Percentiles rank a stretch among this genome's conserved stretches.
Conservation (phyloP, 2,329 filamentous ascomycete genomes). For the Dactylella cylindrospora region DNA sequence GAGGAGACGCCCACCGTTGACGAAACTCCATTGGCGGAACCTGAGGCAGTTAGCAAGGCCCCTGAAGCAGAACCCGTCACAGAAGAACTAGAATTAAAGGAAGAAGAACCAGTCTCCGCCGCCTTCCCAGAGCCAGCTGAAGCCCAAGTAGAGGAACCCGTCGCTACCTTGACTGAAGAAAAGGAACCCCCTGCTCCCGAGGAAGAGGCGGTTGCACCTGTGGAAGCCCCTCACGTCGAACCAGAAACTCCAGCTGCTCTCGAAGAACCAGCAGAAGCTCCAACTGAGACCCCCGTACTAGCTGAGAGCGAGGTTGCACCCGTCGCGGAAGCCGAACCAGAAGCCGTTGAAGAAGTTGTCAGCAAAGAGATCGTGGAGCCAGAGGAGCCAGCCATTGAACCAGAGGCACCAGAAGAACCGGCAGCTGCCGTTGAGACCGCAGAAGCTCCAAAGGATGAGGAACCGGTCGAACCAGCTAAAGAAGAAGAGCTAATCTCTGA, state of each 20-base stretch:
- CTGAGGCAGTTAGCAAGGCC: too few species aligned
- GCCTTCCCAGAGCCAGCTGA: neutral
- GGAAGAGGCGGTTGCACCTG: too few species aligned
- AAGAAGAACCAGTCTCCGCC: neutral
- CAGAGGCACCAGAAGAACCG: neutral
- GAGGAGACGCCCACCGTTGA: slow-evolving; percentile 1
- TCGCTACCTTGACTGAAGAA: neutral
- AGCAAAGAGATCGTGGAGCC: too few species aligned
- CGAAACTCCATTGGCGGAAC: neutral
- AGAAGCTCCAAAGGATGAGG: neutral
- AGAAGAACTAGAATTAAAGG: slow-evolving; percentile 1
- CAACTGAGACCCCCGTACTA: too few species aligned
- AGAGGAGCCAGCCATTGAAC: too few species aligned
- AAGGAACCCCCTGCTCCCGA: too few species aligned
- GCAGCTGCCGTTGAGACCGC: neutral
- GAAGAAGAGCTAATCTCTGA: slow-evolving; percentile 3
- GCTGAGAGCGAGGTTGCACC: too few species aligned
- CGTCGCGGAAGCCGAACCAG: too few species aligned
- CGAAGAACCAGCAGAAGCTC: too few species aligned
- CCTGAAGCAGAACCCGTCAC: neutral
- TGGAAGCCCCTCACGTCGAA: too few species aligned
- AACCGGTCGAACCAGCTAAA: neutral
- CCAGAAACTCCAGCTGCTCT: too few species aligned
- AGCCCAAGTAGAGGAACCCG: neutral
- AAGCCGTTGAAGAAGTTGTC: too few species aligned